Evolutionary conservation across 257 asterid genomes (phyloP).

Genomic region (Leonotis leonurus): DNA sequence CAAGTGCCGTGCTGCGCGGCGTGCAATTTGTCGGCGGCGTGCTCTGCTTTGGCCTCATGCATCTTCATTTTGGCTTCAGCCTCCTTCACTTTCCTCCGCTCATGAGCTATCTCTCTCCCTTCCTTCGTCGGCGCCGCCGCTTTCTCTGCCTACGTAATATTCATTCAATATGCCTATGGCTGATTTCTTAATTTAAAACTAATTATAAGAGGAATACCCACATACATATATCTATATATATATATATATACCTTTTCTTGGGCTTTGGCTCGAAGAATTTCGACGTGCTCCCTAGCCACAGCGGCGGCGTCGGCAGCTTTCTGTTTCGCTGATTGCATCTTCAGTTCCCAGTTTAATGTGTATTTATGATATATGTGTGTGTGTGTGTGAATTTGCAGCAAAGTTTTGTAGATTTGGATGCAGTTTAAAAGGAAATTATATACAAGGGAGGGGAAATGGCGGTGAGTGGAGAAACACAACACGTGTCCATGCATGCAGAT

Average conservation of each 20-base stretch:
- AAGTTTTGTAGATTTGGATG: no score
- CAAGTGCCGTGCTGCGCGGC: conserved; percentile 21
- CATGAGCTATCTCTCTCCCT: conserved; percentile 48
- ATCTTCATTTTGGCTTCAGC: conserved; percentile 71
- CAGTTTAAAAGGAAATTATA: no score
- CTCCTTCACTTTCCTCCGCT: conserved; percentile 60
- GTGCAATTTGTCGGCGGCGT: conserved; percentile 39
- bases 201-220: no score
- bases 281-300: conserved; percentile 58
- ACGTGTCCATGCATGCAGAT: no score
- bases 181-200: no score
- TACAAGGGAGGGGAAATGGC: no score
- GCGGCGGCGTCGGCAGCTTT: conserved; percentile 61
- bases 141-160: conserved; percentile 39
- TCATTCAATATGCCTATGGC: background rate
- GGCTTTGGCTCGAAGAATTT: conserved; percentile 53
- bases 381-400: no score
- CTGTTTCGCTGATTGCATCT: conserved; percentile 51
- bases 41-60: conserved; percentile 54
- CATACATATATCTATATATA: no score
- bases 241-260: conserved; percentile 45
- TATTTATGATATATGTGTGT: no score
- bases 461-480: no score
- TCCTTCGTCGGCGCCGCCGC: conserved; percentile 41
- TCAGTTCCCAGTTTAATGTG: conserved; percentile 33